Evolutionary conservation across 129 eudicot species (phyloP), one percentile per base, ranked within the genome.

Genomic region (Tagetes erecta): DNA sequence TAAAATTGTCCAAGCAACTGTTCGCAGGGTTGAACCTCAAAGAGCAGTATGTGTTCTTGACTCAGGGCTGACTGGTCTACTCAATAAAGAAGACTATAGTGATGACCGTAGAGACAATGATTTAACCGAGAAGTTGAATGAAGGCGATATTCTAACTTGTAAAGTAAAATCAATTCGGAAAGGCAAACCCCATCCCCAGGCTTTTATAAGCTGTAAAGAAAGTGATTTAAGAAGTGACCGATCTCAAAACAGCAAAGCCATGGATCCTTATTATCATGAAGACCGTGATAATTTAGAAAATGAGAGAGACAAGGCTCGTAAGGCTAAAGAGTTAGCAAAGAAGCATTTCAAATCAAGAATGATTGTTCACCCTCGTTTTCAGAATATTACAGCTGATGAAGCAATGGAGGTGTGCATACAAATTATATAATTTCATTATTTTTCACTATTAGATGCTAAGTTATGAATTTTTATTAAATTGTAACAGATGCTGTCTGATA

Each of bases 281-380:
- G 97, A 91, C 12, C 84, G 83, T 47, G 87, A 75, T 78, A 82
- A 68, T 71, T 71, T 78, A 40, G 90, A 64, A 33, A 80, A 37
- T 55, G 86, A 76, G 68, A 80, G 87, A 72, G 94, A 91, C 42
- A 91, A 91, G 76, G 83, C 80, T 14, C 92, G 85, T 52, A 95
- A 86, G 72, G 89, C 87, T 9, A 94, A 88, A 85, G 96, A 89
- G 84, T 86, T 88, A 37, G 97, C 92, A 0, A 91, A 86, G 86
- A 95, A 91, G 84, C 90, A 85, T 83, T 88, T 91, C 65, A 95
- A 95, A 74, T 78, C 92, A 14, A 83, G 99, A 77, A 88, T 88
- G 97, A 95, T 95, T 76, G 92, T 87, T 70, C 99, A 95, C 76
- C 97, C 99, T 56, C 93, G 96, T 47, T 95, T 95, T 75, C 88